Conservation (phyloP, 2,329 filamentous ascomycete species). For the Scopulariopsis brevicaulis region DNA sequence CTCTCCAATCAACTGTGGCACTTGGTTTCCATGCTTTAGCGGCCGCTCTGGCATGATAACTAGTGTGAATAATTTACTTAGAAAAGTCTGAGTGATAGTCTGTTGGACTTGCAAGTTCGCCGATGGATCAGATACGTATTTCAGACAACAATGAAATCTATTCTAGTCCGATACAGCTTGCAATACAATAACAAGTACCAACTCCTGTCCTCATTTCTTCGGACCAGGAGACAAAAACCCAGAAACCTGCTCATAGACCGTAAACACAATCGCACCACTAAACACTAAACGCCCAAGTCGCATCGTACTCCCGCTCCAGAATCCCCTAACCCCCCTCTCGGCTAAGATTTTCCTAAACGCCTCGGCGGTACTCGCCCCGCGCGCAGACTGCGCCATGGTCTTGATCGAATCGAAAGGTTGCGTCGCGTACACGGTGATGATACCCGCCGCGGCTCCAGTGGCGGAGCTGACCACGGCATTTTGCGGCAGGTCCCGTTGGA, state of each 20-base stretch:
- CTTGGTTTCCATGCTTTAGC: too few relatives aligned
- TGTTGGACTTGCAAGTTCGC: too few relatives aligned
- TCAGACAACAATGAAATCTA: too few relatives aligned
- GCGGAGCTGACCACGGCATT: slow-evolving; percentile 37
- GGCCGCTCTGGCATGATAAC: too few relatives aligned
- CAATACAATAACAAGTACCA: neutral
- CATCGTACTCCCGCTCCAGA: slow-evolving; percentile 61
- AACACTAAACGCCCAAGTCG: slow-evolving; percentile 51
- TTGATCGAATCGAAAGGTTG: slow-evolving; percentile 55
- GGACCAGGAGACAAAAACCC: slow-evolving; percentile 10
- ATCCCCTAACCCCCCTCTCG: slow-evolving; percentile 46
- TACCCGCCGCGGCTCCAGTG: slow-evolving; percentile 49
- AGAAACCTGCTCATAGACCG: slow-evolving; percentile 46
- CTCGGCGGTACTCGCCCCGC: slow-evolving; percentile 43
- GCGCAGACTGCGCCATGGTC: slow-evolving; percentile 48
- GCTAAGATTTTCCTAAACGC: slow-evolving; percentile 40
- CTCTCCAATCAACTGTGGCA: too few relatives aligned
- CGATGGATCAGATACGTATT: too few relatives aligned
- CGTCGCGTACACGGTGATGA: slow-evolving; percentile 46
- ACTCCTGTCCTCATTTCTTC: neutral
- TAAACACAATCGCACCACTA: slow-evolving; percentile 56
- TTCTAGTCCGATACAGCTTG: neutral
- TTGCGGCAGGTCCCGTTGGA: slow-evolving; percentile 5
- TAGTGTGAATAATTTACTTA: too few relatives aligned
- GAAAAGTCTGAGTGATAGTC: too few relatives aligned